Base-by-base conservation (phyloP, 805 yeast genomes). In the Jamesozyma jinghongensis region DNA sequence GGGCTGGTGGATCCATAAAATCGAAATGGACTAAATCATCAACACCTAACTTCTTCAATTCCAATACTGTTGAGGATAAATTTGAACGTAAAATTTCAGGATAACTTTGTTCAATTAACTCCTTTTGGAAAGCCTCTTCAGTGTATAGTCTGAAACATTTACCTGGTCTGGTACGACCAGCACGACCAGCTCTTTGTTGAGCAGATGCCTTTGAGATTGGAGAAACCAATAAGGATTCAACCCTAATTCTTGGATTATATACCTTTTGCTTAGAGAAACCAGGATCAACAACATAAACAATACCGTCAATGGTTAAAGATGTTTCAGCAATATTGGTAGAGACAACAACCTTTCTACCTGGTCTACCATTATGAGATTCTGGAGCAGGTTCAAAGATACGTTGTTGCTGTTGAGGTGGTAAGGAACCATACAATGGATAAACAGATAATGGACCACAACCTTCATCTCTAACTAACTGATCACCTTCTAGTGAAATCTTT, bases 1-100 rank as follows among this genome's bases (percentile, higher is more conserved):
- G 98, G 2, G 97, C 97, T 12, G 98, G 98, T 6, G 98, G 97
- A 59, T 90, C 98, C 95, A 90, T 90, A 59, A 92, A 90, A 62
- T 92, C 98, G 58, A 90, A 90, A 65, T 90, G 97, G 31, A 92
- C 98, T 56, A 90, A 75, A 66, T 90, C 97, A 59, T 92, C 95
- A 48, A 90, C 75, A 12, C 97, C 97, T 48, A 92, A 74, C 64
- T 92, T 92, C 62, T 92, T 92, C 63, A 90, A 71, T 61, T 92
- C 95, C 48, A 90, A 67, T 28, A 90, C 97, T 0, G 97, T 92
- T 19, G 87, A 81, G 5, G 96, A 81, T 56, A 90, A 73, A 65
- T 90, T 90, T 44, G 90, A 81, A 58, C 97, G 73, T 59, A 92
- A 70, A 62, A 90, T 88, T 66, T 90, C 98, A 1, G 98, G 98